Evolutionary conservation across 1,284 basidiomycete species (phyloP), one percentile per base, ranked within the genome.

Genomic region (Cryptococcus amylolentus): DNA sequence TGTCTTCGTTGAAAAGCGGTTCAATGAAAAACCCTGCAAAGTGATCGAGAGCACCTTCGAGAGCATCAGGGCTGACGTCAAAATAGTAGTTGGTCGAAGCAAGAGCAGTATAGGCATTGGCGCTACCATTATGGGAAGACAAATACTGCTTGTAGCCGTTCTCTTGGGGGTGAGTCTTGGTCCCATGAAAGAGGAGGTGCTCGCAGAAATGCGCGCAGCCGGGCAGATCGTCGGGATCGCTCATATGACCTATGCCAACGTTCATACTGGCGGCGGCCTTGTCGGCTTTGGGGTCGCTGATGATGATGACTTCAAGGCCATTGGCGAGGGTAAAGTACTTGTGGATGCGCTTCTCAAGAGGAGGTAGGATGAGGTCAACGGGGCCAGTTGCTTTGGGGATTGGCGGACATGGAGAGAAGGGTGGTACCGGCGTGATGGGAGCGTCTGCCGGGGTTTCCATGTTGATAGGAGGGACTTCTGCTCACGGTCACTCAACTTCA

Each of bases 21-120:
- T 86, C 88, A 66, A 90, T 88, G 79, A 99, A 98, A 81, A 98
- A 98, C 2, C 87, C 88, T 0, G 94, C 83, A 75, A 98, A 98
- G 31, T 94, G 88, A 66, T 91, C 84, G 9, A 99, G 82, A 1
- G 95, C 93, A 43, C 88, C 88, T 4, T 83, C 78, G 5, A 98
- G 84, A 26, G 89, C 88, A 16, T 85, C 78, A 1, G 91, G 88
- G 16, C 88, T 84, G 43, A 98, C 90, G 68, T 85, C 89, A 78
- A 98, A 98, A 78, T 77, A 78, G 66, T 72, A 75, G 77, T 94
- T 96, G 35, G 96, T 98, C 74, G 95, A 91, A 23, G 88, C 87
- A 54, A 94, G 88, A 3, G 88, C 87, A 0, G 96, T 98, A 77
- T 86, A 98, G 3, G 96, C 96, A 74, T 98, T 99, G 3, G 91